These are phyloP conservation scores for Canavalia ensiformis DNA, from an alignment of 306 rosid species.

Conservation along the genomic window DNA sequence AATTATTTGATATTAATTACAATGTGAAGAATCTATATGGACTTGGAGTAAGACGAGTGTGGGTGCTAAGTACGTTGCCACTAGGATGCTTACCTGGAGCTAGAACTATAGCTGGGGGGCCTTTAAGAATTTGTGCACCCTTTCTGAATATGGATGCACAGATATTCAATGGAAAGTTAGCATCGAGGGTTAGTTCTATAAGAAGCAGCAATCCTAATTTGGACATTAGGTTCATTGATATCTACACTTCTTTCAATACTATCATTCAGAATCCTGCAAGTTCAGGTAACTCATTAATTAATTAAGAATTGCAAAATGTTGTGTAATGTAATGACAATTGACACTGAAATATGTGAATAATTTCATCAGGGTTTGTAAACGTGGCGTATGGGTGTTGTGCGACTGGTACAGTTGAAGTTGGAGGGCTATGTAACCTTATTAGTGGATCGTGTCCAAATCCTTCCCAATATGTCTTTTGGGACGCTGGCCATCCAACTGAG, in stretches of 20 bases:
- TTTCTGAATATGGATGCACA: constrained; percentile 28
- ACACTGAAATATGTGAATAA: too few relatives aligned
- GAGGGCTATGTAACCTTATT: background rate
- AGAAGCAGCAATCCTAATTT: background rate
- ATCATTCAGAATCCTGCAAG: constrained; percentile 41
- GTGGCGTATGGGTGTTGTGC: constrained; percentile 51
- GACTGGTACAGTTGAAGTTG: constrained; percentile 39
- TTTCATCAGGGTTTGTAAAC: constrained; percentile 50
- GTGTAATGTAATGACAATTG: too few relatives aligned
- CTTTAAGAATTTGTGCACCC: background rate
- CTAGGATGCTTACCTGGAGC: constrained; percentile 56
- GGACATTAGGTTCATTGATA: constrained; percentile 48
- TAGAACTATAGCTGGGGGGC: constrained; percentile 15
- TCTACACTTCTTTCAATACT: constrained; percentile 42
- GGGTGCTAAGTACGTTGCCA: constrained; percentile 54
- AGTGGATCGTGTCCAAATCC: constrained; percentile 31
- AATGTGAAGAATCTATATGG: constrained; percentile 48
- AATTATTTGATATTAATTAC: too few relatives aligned
- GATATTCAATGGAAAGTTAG: constrained; percentile 40
- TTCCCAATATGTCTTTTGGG: constrained; percentile 51
- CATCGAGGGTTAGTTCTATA: background rate
- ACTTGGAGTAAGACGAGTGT: constrained; percentile 52
- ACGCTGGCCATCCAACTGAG: constrained; percentile 57
- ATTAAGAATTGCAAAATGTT: too few relatives aligned
- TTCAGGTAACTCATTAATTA: constrained; percentile 35